phyloP scores from a whole-genome alignment of 768 basidiomycete species.

The Lyophyllum atratum region DNA sequence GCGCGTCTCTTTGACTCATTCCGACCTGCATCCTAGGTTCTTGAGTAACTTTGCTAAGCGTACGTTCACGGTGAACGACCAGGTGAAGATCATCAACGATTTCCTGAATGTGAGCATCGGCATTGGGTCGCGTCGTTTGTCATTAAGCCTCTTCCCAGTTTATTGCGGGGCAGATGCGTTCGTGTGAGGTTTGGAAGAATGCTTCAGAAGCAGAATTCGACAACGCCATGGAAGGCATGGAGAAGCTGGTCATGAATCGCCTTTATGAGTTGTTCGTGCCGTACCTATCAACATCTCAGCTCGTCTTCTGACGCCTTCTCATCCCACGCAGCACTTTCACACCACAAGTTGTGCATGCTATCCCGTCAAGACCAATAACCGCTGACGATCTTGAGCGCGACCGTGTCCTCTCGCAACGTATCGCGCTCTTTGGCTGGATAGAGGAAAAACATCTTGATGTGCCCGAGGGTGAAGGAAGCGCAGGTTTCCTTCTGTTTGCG shows the following conservation, averaged over 20 bases:
- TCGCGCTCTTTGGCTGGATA: slow-evolving; percentile 90
- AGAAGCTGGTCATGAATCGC: slow-evolving; percentile 99
- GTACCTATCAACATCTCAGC: not conserved
- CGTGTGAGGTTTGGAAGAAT: slow-evolving; percentile 80
- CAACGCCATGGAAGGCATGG: slow-evolving; percentile 97
- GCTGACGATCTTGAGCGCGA: slow-evolving; percentile 97
- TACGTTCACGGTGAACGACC: slow-evolving; percentile 89
- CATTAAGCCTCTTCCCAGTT: slow-evolving; percentile 55
- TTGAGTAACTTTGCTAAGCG: slow-evolving; percentile 91
- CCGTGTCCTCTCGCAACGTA: slow-evolving; percentile 86
- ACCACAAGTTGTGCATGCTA: slow-evolving; percentile 69
- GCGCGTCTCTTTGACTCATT: not conserved
- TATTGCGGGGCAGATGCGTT: slow-evolving; percentile 85
- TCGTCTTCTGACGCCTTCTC: slow-evolving; percentile 4
- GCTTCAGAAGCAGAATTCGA: slow-evolving; percentile 86
- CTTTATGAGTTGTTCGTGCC: slow-evolving; percentile 87
- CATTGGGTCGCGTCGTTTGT: not conserved
- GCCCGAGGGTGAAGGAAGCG: slow-evolving; percentile 69
- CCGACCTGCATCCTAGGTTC: slow-evolving; percentile 55
- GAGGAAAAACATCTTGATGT: slow-evolving; percentile 89
- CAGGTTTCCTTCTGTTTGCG: slow-evolving; percentile 87
- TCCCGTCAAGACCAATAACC: slow-evolving; percentile 77
- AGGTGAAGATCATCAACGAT: slow-evolving; percentile 94
- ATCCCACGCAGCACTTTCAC: slow-evolving; percentile 77
- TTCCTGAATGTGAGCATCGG: slow-evolving; percentile 71